Evolutionary conservation across 768 basidiomycete species (phyloP), one percentile per base, ranked within the genome.

Genomic region (Leucogyrophana mollusca): DNA sequence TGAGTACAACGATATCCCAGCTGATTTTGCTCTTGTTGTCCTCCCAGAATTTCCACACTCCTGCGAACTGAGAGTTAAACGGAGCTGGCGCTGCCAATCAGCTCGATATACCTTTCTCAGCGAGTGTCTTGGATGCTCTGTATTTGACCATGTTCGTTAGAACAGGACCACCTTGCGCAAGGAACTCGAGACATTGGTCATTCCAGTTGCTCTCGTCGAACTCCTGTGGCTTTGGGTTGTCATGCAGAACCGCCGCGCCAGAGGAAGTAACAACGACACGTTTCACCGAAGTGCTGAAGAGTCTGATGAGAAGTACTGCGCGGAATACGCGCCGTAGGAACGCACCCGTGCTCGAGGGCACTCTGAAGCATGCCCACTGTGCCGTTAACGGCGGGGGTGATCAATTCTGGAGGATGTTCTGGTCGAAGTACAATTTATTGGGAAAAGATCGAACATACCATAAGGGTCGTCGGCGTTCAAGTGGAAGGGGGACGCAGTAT

Each of bases 231-330:
- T 54, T 55, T 1, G 69, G 59, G 0, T 53, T 51, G 0, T 62
- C 48, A 3, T 56, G 50, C 2, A 75, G 50, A 10, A 85, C 55
- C 0, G 82, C 66, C 1, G 78, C 85, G 37, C 61, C 68, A 2
- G 86, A 88, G 9, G 81, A 81, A 0, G 85, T 87, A 47, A 87
- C 62, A 7, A 90, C 79, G 34, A 93, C 68, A 3, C 89, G 78
- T 59, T 85, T 81, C 53, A 91, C 70, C 8, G 60, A 54, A 13
- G 72, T 52, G 41, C 77, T 70, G 55, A 52, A 35, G 54, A 56
- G 14, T 34, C 22, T 24, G 24, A 35, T 38, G 8, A 14, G 16
- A 14, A 14, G 21, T 24, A 7, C 13, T 13, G 24, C 7, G 20
- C 34, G 24, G 9, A 20, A 6, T 18, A 9, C 27, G 13, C 13